Percentiles rank a stretch among this genome's conserved stretches.
Conservation (phyloP, 805 yeast genomes). For the Lachancea thermotolerans region DNA sequence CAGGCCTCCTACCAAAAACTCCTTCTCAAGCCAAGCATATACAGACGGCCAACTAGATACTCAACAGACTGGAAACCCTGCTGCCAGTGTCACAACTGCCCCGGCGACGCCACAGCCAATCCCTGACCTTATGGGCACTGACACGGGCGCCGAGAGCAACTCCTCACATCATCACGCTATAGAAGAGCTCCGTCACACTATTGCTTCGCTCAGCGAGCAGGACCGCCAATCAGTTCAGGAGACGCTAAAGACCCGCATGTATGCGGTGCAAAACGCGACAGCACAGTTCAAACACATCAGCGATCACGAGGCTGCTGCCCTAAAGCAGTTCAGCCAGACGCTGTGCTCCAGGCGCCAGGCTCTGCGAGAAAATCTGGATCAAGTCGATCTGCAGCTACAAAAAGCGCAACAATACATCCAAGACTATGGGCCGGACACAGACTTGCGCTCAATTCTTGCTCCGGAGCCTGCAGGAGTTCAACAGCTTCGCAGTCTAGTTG, state of each 20-base stretch:
- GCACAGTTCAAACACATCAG: conserved; percentile 34
- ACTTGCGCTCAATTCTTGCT: conserved; percentile 39
- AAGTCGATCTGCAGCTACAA: conserved; percentile 27
- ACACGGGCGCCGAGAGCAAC: neutral
- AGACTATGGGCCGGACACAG: conserved; percentile 24
- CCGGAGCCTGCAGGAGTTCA: conserved; percentile 49
- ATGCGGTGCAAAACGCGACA: conserved; percentile 29
- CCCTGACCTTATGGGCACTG: conserved; percentile 12
- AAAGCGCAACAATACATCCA: conserved; percentile 24
- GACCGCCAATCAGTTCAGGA: conserved; percentile 9
- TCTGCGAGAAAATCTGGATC: conserved; percentile 24
- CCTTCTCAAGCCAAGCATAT: no score
- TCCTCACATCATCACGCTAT: conserved; percentile 15
- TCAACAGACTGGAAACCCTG: conserved; percentile 1
- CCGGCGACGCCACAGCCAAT: conserved; percentile 1
- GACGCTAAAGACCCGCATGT: conserved; percentile 8
- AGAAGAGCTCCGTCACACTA: conserved; percentile 8
- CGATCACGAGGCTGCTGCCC: conserved; percentile 28
- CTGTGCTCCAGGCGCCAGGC: conserved; percentile 27
- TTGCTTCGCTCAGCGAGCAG: conserved; percentile 10
- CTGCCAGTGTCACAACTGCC: neutral
- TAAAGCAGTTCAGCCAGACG: conserved; percentile 23
- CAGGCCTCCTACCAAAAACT: no score
- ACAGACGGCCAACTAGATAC: no score
- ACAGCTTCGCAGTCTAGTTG: conserved; percentile 45